A percentile compares a stretch with the other conserved stretches of the same genome.
phyloP scores from a whole-genome alignment of 179 eudicot species.

The Vitellaria paradoxa region DNA sequence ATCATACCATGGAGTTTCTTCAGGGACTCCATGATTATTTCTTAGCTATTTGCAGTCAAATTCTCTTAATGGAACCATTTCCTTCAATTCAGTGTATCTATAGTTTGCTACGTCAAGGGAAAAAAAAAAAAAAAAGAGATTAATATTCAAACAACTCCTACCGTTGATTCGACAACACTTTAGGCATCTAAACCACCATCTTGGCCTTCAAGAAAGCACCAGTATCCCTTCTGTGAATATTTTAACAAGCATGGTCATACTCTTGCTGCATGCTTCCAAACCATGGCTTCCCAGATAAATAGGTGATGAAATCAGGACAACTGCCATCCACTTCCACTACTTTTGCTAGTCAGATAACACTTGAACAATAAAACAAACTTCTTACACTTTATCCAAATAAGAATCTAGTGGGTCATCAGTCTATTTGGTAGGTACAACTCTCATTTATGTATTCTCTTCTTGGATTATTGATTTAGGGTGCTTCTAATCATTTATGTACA shows the following conservation, averaged over 20 bases:
- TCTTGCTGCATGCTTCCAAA: background rate
- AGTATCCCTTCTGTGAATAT: background rate
- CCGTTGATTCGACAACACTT: background rate
- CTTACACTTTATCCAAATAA: background rate
- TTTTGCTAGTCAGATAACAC: background rate
- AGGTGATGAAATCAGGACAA: too few species aligned
- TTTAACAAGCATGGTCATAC: background rate
- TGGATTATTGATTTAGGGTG: background rate
- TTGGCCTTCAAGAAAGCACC: background rate
- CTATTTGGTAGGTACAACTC: conserved; percentile 4
- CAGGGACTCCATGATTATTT: conserved; percentile 7
- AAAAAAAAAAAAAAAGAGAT: conserved; percentile 13
- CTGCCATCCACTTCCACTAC: background rate
- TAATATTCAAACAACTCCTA: background rate
- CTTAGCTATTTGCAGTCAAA: conserved; percentile 4
- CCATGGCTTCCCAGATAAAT: too few species aligned
- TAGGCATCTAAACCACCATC: conserved; percentile 6
- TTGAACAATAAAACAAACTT: background rate
- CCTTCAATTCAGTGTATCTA: background rate
- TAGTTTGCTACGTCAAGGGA: background rate
- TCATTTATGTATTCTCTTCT: background rate
- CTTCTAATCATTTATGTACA: background rate
- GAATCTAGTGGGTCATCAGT: background rate
- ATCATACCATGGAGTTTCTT: conserved; percentile 16
- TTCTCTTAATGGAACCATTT: conserved; percentile 11